Percentiles rank a stretch among this genome's conserved stretches.
Evolutionary conservation across 148 eudicot species (phyloP).

Genomic region (Fagopyrum tataricum): DNA sequence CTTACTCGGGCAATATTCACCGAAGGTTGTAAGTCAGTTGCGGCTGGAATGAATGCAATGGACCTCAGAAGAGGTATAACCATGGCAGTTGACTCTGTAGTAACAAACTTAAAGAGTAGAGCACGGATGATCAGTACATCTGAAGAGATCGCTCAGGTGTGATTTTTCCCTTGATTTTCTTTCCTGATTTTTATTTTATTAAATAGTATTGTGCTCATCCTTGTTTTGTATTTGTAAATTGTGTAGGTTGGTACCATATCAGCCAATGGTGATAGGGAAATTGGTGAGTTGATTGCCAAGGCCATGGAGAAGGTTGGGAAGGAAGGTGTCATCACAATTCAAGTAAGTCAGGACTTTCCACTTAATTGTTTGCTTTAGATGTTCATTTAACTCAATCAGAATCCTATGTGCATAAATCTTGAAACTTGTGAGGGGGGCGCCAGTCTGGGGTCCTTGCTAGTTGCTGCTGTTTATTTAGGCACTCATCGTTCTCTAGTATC

Average conservation of each 20-base stretch:
- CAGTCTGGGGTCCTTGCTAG: background rate
- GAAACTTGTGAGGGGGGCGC: background rate
- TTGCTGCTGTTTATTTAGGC: background rate
- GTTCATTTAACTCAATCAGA: background rate
- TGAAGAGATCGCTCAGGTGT: slow-evolving; percentile 85
- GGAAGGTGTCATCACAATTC: slow-evolving; percentile 72
- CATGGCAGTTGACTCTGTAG: slow-evolving; percentile 56
- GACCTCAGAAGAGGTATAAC: slow-evolving; percentile 53
- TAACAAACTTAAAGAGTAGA: slow-evolving; percentile 56
- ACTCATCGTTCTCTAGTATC: background rate
- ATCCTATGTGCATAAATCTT: background rate
- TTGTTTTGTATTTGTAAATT: background rate
- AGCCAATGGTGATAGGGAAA: slow-evolving; percentile 71
- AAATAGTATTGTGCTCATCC: background rate
- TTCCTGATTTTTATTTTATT: background rate
- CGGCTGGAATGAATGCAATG: slow-evolving; percentile 83
- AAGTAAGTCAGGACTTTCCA: slow-evolving; percentile 21
- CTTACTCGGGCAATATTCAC: slow-evolving; percentile 58
- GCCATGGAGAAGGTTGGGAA: slow-evolving; percentile 84
- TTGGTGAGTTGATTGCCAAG: slow-evolving; percentile 73
- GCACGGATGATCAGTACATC: slow-evolving; percentile 93
- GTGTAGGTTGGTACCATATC: slow-evolving; percentile 79
- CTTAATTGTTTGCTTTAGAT: background rate
- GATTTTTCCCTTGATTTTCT: background rate
- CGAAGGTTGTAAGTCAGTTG: slow-evolving; percentile 74